A percentile compares a stretch with the other conserved stretches of the same genome.
phyloP scores from a whole-genome alignment of 306 rosid genomes.

The Trichosanthes truncata region DNA sequence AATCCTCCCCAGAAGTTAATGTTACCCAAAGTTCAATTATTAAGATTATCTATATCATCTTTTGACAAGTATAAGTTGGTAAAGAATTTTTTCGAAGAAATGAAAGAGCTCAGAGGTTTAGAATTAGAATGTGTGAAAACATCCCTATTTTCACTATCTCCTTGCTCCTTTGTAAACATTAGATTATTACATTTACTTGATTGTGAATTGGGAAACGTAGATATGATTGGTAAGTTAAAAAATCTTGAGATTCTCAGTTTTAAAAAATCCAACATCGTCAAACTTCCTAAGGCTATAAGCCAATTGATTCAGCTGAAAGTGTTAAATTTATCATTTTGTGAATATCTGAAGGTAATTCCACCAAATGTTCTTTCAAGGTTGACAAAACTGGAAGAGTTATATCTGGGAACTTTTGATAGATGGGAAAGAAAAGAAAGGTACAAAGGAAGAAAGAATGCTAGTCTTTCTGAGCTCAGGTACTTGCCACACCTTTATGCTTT shows the following conservation, averaged over 20 bases:
- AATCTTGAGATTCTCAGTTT: constrained; percentile 11
- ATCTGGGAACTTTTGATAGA: neutral
- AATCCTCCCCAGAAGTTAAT: too few relatives aligned
- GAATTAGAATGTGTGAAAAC: neutral
- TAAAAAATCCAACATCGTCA: fast-evolving
- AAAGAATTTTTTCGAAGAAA: neutral
- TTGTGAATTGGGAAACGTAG: neutral
- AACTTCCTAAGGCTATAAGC: neutral
- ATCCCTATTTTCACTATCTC: neutral
- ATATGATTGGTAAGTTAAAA: constrained; percentile 11
- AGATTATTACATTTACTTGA: neutral
- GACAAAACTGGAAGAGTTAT: constrained; percentile 9
- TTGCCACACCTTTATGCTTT: neutral
- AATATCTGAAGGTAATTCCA: neutral
- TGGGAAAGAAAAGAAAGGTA: constrained; percentile 4
- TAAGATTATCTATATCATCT: neutral
- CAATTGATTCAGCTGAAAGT: neutral
- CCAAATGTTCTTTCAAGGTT: constrained; percentile 6
- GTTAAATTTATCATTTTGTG: constrained; percentile 2
- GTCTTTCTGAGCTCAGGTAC: neutral
- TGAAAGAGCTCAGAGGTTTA: neutral
- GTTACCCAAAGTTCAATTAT: neutral
- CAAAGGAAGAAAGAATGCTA: constrained; percentile 5
- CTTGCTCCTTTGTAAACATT: neutral
- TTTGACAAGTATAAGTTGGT: neutral